phyloP scores from a whole-genome alignment of 1,284 basidiomycete genomes.

The Leucoagaricus sp. region DNA sequence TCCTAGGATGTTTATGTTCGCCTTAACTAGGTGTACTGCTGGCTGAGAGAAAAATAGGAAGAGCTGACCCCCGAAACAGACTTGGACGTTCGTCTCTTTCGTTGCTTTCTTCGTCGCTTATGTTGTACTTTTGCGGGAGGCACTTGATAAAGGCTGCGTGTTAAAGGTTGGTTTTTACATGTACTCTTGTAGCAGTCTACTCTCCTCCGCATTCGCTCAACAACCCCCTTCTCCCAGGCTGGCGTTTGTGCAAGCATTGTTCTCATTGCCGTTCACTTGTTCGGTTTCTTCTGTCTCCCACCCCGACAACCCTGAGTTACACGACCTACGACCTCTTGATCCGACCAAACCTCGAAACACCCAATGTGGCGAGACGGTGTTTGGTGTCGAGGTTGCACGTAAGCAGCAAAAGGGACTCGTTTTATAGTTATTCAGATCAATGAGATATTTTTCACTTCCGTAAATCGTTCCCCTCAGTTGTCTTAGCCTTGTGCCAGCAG shows the following conservation, averaged over 20 bases:
- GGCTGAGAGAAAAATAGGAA: too few species aligned
- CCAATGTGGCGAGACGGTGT: conserved; percentile 7
- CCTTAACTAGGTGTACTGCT: conserved; percentile 10
- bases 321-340: conserved; percentile 5
- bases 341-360: not conserved
- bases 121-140: conserved; percentile 10
- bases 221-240: not conserved
- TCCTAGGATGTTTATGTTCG: conserved; percentile 9
- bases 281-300: conserved; percentile 12
- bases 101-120: conserved; percentile 10
- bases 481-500: too few species aligned
- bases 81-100: conserved; percentile 13
- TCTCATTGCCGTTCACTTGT: conserved; percentile 2
- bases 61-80: not conserved
- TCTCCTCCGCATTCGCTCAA: too few species aligned
- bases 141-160: conserved; percentile 4
- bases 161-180: conserved; percentile 3
- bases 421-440: too few species aligned
- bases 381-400: conserved; percentile 7
- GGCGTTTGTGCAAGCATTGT: conserved; percentile 3
- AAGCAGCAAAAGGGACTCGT: not conserved
- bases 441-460: too few species aligned
- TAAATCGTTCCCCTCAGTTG: too few species aligned
- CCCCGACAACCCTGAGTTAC: not conserved
- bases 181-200: too few species aligned